These are phyloP conservation scores for Drosera spatulata DNA, from an alignment of 179 eudicot genomes.

Conservation along the genomic window DNA sequence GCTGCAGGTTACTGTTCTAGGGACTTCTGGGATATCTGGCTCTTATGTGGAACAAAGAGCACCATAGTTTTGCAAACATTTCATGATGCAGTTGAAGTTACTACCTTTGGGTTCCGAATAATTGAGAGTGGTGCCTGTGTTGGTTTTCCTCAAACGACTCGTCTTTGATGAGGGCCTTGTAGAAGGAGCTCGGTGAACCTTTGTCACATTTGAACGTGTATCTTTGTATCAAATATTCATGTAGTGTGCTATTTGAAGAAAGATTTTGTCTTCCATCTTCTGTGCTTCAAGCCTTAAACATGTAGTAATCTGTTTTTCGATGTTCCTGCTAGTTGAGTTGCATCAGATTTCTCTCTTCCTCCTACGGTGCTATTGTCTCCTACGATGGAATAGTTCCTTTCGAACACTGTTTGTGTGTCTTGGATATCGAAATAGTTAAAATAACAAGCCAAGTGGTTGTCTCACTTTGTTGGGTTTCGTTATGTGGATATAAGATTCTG, in stretches of 20 bases:
- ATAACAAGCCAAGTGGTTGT: no score
- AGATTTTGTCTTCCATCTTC: no score
- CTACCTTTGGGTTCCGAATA: neutral
- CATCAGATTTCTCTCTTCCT: no score
- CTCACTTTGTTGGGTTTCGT: no score
- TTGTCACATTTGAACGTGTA: neutral
- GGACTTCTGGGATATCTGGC: slow-evolving; percentile 86
- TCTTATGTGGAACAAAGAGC: slow-evolving; percentile 87
- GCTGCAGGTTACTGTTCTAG: slow-evolving; percentile 73
- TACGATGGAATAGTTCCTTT: no score
- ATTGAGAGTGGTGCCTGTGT: neutral
- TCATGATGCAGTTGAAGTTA: neutral
- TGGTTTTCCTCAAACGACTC: neutral
- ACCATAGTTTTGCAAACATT: slow-evolving; percentile 2
- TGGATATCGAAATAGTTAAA: no score
- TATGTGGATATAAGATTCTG: no score
- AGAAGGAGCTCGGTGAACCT: neutral
- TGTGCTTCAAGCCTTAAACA: no score
- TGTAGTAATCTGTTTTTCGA: no score
- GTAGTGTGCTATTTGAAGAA: neutral
- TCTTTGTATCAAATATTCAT: neutral
- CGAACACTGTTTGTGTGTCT: no score
- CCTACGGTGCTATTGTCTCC: no score
- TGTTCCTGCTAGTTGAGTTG: no score
- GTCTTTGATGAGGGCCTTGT: neutral